Evolutionary conservation across 1,139 yeast species (phyloP).

Genomic region (Trichomonascaceae sp.): DNA sequence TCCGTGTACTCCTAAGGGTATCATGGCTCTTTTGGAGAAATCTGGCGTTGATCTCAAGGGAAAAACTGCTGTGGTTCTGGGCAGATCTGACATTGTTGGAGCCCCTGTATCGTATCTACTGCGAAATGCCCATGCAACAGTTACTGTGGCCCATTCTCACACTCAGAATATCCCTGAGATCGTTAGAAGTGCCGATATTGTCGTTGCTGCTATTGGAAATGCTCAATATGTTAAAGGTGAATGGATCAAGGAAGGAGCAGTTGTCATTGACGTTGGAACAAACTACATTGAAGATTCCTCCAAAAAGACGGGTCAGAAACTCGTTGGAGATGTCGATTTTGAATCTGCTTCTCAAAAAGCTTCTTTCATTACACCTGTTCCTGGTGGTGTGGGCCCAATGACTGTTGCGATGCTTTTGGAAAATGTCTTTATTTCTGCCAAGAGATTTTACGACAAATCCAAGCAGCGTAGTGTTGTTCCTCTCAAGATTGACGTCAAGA

Average conservation of each 20-base stretch:
- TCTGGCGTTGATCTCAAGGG: constrained; percentile 64
- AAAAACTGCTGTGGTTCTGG: constrained; percentile 85
- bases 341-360: constrained; percentile 62
- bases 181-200: constrained; percentile 75
- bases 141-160: constrained; percentile 77
- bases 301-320: constrained; percentile 74
- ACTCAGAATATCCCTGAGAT: constrained; percentile 58
- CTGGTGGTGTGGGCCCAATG: constrained; percentile 99
- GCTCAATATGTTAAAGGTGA: constrained; percentile 80
- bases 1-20: constrained; percentile 97
- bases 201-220: constrained; percentile 86
- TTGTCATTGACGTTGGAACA: constrained; percentile 95
- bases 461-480: constrained; percentile 40
- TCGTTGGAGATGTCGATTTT: constrained; percentile 93
- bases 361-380: constrained; percentile 85
- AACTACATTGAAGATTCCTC: constrained; percentile 74
- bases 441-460: constrained; percentile 36
- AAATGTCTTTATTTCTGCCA: constrained; percentile 81
- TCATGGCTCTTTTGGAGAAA: constrained; percentile 66
- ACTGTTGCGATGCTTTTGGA: constrained; percentile 94
- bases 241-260: constrained; percentile 79
- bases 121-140: constrained; percentile 75
- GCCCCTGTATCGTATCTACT: constrained; percentile 83
- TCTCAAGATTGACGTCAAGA: constrained; percentile 55
- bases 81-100: constrained; percentile 96